Evolutionary conservation across 345 rosid species (phyloP).

Genomic region (Eucalyptus albens): DNA sequence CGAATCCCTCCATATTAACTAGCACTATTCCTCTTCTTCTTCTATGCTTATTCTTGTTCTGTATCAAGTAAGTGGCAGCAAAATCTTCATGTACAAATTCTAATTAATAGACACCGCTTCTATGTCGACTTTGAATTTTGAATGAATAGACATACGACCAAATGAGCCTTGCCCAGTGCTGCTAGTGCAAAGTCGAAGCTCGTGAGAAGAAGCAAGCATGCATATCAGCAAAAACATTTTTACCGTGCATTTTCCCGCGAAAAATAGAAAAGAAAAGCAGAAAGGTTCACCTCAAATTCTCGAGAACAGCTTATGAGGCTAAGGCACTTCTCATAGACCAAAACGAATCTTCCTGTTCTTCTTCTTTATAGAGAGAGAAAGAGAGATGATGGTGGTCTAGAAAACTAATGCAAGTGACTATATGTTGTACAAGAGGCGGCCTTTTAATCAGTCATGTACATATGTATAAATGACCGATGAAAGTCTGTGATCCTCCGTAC

Average conservation of each 20-base stretch:
- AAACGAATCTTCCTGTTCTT: neutral
- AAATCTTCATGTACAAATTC: neutral
- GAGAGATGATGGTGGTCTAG: neutral
- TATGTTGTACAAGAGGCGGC: neutral
- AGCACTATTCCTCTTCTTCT: neutral
- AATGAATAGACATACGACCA: neutral
- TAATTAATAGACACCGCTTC: neutral
- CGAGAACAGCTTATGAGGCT: neutral
- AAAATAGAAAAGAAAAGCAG: neutral
- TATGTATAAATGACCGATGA: neutral
- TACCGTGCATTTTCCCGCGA: neutral
- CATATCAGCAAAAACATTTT: neutral
- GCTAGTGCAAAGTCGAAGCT: neutral
- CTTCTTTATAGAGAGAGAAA: neutral
- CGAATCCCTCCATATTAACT: conserved; percentile 16
- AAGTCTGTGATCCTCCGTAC: neutral
- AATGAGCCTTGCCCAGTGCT: neutral
- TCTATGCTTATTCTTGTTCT: neutral
- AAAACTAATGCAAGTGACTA: neutral
- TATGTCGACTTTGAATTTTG: neutral
- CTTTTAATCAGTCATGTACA: neutral
- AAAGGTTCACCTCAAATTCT: neutral
- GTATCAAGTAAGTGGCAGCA: neutral
- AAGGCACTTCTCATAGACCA: neutral
- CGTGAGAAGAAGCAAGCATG: neutral